phyloP scores from a whole-genome alignment of 352 stramenopile species.

The Phytophthora tentaculata region DNA sequence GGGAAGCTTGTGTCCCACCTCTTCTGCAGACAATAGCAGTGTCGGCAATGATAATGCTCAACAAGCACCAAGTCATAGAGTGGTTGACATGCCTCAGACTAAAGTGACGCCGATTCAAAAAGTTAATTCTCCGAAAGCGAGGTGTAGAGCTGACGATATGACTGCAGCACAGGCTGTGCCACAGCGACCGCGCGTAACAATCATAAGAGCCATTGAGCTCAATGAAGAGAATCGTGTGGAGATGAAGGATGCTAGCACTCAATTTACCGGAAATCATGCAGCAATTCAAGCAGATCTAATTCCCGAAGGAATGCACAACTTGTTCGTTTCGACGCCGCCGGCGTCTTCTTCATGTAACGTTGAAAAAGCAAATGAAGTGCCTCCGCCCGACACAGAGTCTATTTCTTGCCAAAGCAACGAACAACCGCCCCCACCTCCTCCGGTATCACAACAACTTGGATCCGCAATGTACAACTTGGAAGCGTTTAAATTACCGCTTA shows the following conservation, averaged over 20 bases:
- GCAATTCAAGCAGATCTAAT: constrained; percentile 69
- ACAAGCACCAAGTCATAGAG: background rate
- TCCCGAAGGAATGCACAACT: constrained; percentile 60
- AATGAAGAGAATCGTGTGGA: constrained; percentile 29
- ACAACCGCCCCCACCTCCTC: constrained; percentile 11
- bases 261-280: constrained; percentile 81
- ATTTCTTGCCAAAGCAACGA: background rate
- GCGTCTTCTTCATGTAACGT: background rate
- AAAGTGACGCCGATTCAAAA: constrained; percentile 3
- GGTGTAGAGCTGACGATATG: background rate
- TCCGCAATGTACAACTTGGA: constrained; percentile 45
- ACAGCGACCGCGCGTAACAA: constrained; percentile 39
- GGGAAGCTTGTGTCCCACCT: background rate
- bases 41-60: background rate
- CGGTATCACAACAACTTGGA: constrained; percentile 6
- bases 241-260: constrained; percentile 71
- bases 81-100: background rate
- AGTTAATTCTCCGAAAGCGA: background rate
- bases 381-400: background rate
- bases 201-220: constrained; percentile 60
- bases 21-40: background rate
- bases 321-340: constrained; percentile 12
- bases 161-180: background rate
- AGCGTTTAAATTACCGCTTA: constrained; percentile 33
- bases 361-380: background rate